Evolutionary conservation across 371 early-diverging fungal genomes (phyloP).

Genomic region (Lichtheimia ramosa): DNA sequence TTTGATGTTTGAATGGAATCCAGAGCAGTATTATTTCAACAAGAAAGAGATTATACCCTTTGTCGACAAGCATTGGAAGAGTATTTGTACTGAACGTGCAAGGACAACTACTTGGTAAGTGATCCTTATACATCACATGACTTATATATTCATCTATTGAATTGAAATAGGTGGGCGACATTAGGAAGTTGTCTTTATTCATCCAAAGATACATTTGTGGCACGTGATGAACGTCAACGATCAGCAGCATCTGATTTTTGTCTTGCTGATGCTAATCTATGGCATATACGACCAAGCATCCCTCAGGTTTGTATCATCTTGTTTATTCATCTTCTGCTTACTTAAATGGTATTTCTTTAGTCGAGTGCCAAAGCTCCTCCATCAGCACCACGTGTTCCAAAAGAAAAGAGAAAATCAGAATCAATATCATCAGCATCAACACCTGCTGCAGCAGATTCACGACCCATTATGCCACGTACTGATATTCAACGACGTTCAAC

Average conservation of each 20-base stretch:
- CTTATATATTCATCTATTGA: not conserved
- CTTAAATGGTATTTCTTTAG: not conserved
- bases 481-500: conserved; percentile 22
- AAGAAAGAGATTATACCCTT: conserved; percentile 69
- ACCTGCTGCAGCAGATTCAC: conserved; percentile 9
- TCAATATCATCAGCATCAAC: conserved; percentile 18
- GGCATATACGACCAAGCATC: conserved; percentile 61
- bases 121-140: not conserved
- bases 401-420: conserved; percentile 21
- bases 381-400: conserved; percentile 13
- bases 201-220: conserved; percentile 61
- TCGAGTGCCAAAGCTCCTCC: conserved; percentile 15
- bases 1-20: conserved; percentile 51
- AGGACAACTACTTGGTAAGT: conserved; percentile 64
- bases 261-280: conserved; percentile 58
- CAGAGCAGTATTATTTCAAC: conserved; percentile 63
- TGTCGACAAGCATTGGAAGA: conserved; percentile 71
- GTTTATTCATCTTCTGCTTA: not conserved
- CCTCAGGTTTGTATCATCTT: conserved; percentile 29
- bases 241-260: conserved; percentile 70
- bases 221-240: conserved; percentile 60
- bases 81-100: conserved; percentile 65
- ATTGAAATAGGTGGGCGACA: conserved; percentile 59
- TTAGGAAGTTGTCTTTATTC: conserved; percentile 66
- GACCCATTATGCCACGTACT: conserved; percentile 50